These are phyloP conservation scores for Stephania cephalantha DNA, from an alignment of 164 flowering plant species.

Conservation along the genomic window DNA sequence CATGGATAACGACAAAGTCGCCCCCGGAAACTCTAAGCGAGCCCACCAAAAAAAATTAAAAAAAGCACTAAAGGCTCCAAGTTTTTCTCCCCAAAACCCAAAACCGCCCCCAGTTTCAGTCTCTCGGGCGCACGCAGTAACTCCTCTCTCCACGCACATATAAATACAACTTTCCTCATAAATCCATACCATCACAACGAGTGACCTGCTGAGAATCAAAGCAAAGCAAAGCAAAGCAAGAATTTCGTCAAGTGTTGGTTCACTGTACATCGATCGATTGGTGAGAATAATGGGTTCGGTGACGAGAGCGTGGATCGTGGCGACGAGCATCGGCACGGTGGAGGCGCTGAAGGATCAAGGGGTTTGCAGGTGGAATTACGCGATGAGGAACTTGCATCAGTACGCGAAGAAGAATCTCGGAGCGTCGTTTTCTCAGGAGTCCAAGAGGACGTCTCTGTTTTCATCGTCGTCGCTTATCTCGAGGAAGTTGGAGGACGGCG, in stretches of 20 bases:
- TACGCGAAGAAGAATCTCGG: constrained; percentile 9
- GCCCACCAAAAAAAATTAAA: no score
- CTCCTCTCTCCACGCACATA: neutral
- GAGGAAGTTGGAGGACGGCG: neutral
- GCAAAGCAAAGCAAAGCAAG: neutral
- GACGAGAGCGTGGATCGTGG: constrained; percentile 10
- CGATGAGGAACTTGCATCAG: constrained; percentile 7
- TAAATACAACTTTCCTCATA: no score
- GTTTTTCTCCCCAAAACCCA: no score
- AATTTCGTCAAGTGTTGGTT: no score
- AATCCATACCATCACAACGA: neutral
- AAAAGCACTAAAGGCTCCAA: no score
- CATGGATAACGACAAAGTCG: no score
- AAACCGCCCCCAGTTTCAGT: no score
- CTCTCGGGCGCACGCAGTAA: no score
- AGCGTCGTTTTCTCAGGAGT: constrained; percentile 7
- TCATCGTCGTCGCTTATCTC: neutral
- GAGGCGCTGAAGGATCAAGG: constrained; percentile 25
- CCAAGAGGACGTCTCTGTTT: constrained; percentile 1
- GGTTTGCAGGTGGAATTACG: constrained; percentile 19
- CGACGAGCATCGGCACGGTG: constrained; percentile 16
- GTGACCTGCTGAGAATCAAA: neutral
- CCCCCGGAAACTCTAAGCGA: no score
- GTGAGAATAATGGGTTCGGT: constrained; percentile 5
- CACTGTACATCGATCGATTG: neutral